Base-by-base conservation (phyloP, 495 filamentous ascomycete species). In the Penicillium robsamsonii region DNA sequence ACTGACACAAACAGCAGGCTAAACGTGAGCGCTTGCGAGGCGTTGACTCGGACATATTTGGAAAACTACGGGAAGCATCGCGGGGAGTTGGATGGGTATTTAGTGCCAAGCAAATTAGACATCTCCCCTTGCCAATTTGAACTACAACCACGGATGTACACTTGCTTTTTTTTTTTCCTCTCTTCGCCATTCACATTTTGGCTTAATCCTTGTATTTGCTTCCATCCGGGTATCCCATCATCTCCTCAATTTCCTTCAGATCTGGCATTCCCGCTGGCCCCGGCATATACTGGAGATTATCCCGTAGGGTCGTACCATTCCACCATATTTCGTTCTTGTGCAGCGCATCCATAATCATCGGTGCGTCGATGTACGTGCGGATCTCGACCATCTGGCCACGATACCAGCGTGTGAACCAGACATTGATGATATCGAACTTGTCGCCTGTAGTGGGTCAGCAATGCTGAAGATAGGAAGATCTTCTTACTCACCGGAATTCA, bases 1-100 rank as follows among this genome's bases (percentile, higher is more conserved):
- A 68, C 48, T 80, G 74, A 46, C 81, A 84, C 5, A 74, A 75
- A 18, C 69, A 57, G 64, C 81, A 84, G 30, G 79, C 81, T 20
- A 75, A 67, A 17, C 78, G 72, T 44, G 75, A 75, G 46, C 75
- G 73, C 56, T 77, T 77, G 29, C 75, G 69, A 29, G 57, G 69
- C 3, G 62, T 59, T 29, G 67, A 63, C 27, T 75, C 71, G 40
- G 65, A 45, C 73, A 75, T 75, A 15, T 35, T 50, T 17, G 49
- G 44, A 53, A 43, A 52, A 46, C 38, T 55, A 54, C 56, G 41
- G 49, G 49, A 38, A 54, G 31, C 17, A 50, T 56, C 22, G 40
- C 46, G 46, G 42, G 46, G 46, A 22, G 45, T 31, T 12, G 37
- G n/a, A 24, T 31, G 10, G 44, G 58, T 56, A 22, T 18, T 29